Base-by-base conservation (phyloP, 257 asterid species). In the Gynochthodes officinalis region DNA sequence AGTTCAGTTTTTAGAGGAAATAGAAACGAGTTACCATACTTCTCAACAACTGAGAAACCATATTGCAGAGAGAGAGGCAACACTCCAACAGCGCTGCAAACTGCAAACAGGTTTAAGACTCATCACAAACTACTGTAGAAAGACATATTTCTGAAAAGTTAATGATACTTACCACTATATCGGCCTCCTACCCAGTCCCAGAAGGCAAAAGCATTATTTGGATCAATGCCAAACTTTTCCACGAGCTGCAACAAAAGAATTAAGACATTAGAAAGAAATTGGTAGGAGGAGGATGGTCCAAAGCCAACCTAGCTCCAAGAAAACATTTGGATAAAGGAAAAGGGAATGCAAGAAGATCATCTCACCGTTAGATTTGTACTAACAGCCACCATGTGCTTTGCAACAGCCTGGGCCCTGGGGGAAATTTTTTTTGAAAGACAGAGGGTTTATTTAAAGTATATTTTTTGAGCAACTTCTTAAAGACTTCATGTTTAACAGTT, bases 111-210 rank as follows among this genome's bases (percentile, higher is more conserved):
- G 81, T 76, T 72, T 78, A 79, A 77, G 78, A 49, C 67, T 72
- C 80, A 75, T 72, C 43, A 80, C 60, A 10, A 72, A 70, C 43
- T 71, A 73, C 39, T 52, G 7, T 39, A 62, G 77, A 61, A 71
- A 65, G n/a, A 33, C 33, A 75, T 78, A 69, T 69, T 21, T 43
- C 32, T 30, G 67, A 64, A 58, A 73, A 73, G 64, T 12, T 66
- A 55, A 70, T 72, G 66, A 75, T 71, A 76, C 88, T 73, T 86
- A 89, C 99, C 98, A 54, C 99, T 95, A 77, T 90, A 92, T 78
- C 98, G 96, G 69, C 99, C 99, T 84, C 99, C 99, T 42, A 95
- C 99, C 99, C 99, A 95, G 77, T 95, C 99, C 99, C 99, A 95
- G 87, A 92, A 92, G 60, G 99, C 99, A 84, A 95, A 95, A 80